These are phyloP conservation scores for Gaillardinia entomophila DNA, from an alignment of 805 yeast species.

Conservation along the genomic window DNA sequence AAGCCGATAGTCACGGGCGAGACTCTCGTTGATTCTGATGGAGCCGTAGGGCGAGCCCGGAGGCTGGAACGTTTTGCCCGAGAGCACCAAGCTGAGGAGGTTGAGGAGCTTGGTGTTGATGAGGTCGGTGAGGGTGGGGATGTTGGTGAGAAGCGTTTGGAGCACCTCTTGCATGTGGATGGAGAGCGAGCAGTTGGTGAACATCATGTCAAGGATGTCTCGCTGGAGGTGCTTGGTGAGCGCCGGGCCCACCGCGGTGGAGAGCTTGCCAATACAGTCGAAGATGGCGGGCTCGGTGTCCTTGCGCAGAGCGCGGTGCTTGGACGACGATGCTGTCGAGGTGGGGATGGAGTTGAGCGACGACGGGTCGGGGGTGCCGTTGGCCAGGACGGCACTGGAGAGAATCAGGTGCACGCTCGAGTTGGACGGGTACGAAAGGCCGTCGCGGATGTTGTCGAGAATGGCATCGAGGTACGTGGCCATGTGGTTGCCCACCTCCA, in stretches of 20 bases:
- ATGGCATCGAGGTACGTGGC: conserved; percentile 85
- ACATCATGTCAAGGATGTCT: conserved; percentile 71
- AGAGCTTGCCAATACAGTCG: conserved; percentile 81
- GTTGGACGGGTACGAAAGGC: conserved; percentile 42
- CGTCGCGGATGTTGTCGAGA: conserved; percentile 77
- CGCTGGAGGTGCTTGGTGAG: conserved; percentile 81
- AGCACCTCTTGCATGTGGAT: conserved; percentile 75
- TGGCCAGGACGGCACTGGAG: conserved; percentile 28
- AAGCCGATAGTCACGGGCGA: conserved; percentile 75
- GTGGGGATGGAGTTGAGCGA: conserved; percentile 20
- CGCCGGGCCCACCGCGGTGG: conserved; percentile 89
- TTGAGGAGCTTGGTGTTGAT: conserved; percentile 70
- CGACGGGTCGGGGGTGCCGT: too few species aligned
- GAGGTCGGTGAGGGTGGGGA: conserved; percentile 73
- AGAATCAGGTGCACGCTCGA: conserved; percentile 34
- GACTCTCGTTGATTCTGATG: conserved; percentile 50
- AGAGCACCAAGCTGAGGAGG: conserved; percentile 64
- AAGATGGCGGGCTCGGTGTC: conserved; percentile 83
- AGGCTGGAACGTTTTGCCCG: conserved; percentile 74
- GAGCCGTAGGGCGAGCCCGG: conserved; percentile 81
- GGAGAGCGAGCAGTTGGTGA: conserved; percentile 74
- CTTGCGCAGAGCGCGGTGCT: conserved; percentile 51
- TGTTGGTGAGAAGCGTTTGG: conserved; percentile 56
- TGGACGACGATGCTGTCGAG: conserved; percentile 36
- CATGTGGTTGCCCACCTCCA: conserved; percentile 75